A percentile compares a stretch with the other conserved stretches of the same genome.
Evolutionary conservation across 768 basidiomycete genomes (phyloP).

Genomic region (Polyporus arcularius): DNA sequence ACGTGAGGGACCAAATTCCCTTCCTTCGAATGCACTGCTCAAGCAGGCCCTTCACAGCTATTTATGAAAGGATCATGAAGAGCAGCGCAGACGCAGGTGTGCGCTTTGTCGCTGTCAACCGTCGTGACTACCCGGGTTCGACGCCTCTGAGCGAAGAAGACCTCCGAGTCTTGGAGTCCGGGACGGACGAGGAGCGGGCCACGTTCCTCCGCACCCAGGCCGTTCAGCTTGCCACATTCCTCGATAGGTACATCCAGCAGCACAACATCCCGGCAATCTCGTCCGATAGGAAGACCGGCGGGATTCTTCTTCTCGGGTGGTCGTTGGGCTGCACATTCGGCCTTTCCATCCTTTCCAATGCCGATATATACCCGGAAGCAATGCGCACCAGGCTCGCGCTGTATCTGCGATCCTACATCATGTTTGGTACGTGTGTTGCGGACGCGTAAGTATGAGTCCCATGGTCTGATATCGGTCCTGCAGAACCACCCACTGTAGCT

Average conservation of each 20-base stretch:
- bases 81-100: neutral
- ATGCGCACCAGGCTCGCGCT: no score
- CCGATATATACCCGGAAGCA: no score
- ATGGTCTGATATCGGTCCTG: no score
- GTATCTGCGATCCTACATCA: no score
- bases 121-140: slow-evolving; percentile 26
- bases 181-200: slow-evolving; percentile 21
- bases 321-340: no score
- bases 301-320: no score
- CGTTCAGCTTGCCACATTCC: slow-evolving; percentile 3
- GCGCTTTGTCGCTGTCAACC: slow-evolving; percentile 23
- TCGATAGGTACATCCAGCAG: slow-evolving; percentile 1
- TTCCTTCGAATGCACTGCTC: neutral
- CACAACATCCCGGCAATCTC: neutral
- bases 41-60: neutral
- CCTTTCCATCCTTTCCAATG: no score
- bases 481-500: no score
- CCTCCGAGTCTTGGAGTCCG: neutral
- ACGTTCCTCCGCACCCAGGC: slow-evolving; percentile 31
- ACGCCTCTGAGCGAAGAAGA: slow-evolving; percentile 16
- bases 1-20: neutral
- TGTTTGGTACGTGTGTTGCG: no score
- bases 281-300: neutral
- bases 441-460: no score
- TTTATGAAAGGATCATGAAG: neutral